Evolutionary conservation across 805 yeast genomes (phyloP).

Genomic region (Scheffersomyces lignosus): DNA sequence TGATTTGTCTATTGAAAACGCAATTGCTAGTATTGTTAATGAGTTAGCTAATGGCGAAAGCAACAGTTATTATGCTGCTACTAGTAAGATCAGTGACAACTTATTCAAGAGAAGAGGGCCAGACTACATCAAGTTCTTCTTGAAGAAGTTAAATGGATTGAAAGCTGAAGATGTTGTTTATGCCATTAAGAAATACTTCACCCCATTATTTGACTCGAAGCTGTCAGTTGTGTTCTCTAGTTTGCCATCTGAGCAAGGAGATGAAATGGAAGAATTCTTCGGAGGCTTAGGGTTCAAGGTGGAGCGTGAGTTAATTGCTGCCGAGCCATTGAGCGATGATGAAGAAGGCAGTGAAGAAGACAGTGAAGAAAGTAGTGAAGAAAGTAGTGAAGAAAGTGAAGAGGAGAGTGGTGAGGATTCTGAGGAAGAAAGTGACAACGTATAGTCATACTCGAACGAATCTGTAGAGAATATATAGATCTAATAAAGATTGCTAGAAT

Average conservation of each 20-base stretch:
- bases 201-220: constrained; percentile 59
- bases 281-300: constrained; percentile 59
- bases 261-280: constrained; percentile 48
- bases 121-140: constrained; percentile 52
- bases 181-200: constrained; percentile 57
- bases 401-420: constrained; percentile 11
- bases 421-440: constrained; percentile 1
- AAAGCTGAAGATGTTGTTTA: constrained; percentile 53
- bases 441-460: too few species aligned
- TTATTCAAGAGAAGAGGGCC: constrained; percentile 72
- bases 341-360: constrained; percentile 9
- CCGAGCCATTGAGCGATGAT: constrained; percentile 11
- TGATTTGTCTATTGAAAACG: constrained; percentile 60
- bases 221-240: constrained; percentile 65
- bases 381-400: constrained; percentile 31
- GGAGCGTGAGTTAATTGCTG: constrained; percentile 52
- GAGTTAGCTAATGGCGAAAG: constrained; percentile 66
- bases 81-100: constrained; percentile 62
- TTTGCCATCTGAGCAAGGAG: constrained; percentile 67
- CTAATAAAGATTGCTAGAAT: too few species aligned
- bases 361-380: constrained; percentile 12
- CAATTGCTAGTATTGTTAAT: constrained; percentile 74
- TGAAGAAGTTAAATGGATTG: constrained; percentile 52
- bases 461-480: too few species aligned
- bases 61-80: constrained; percentile 65